A percentile compares a stretch with the other conserved stretches of the same genome.
Conservation (phyloP, 352 stramenopile species). For the Saprolegnia parasitica region DNA sequence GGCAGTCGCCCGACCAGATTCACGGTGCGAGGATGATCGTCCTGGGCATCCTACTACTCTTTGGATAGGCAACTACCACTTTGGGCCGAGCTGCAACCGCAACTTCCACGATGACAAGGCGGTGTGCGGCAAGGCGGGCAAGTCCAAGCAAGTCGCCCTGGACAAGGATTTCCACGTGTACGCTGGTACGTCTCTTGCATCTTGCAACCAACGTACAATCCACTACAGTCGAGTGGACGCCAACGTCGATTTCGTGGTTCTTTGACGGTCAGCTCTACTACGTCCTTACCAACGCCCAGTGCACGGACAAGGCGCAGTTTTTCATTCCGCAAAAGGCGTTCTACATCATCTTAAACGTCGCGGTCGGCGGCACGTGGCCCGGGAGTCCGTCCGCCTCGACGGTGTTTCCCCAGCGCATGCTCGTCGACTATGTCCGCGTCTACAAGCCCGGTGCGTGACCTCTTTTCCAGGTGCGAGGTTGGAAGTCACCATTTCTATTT, state of each 20-base stretch:
- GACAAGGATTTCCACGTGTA: conserved; percentile 12
- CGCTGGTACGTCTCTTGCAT: neutral
- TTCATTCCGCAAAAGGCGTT: conserved; percentile 19
- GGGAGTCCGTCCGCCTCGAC: conserved; percentile 6
- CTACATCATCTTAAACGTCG: conserved; percentile 26
- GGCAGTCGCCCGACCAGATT: conserved; percentile 9
- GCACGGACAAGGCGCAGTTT: neutral
- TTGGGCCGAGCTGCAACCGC: conserved; percentile 17
- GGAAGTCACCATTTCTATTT: neutral
- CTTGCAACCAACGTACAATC: neutral
- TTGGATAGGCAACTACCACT: conserved; percentile 22
- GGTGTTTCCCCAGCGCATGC: conserved; percentile 21
- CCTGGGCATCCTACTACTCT: neutral
- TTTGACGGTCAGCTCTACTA: conserved; percentile 20
- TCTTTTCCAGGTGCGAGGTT: neutral
- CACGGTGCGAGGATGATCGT: neutral
- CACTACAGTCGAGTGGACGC: conserved; percentile 19
- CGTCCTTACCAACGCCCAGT: neutral
- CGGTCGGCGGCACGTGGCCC: conserved; percentile 20
- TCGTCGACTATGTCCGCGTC: conserved; percentile 24
- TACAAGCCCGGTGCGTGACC: neutral
- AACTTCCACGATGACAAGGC: conserved; percentile 2
- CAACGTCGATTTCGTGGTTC: conserved; percentile 6
- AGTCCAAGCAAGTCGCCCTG: neutral
- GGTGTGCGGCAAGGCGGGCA: conserved; percentile 16